Base-by-base conservation (phyloP, 2,329 filamentous ascomycete genomes). In the Drechslerella stenobrocha region DNA sequence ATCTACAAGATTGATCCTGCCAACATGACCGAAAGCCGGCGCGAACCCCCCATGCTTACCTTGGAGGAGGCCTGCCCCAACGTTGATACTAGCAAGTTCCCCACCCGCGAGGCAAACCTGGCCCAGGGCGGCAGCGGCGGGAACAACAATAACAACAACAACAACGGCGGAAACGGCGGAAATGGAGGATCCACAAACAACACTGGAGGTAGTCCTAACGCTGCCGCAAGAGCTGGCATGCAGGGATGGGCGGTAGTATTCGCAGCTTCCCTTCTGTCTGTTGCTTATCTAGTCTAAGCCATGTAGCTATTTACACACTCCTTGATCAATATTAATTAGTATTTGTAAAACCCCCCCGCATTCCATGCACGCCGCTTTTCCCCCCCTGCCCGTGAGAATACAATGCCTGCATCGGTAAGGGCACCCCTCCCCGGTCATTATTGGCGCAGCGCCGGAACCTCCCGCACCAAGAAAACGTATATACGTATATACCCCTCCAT, bases 1-100 rank as follows among this genome's bases (percentile, higher is more conserved):
- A 66, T 59, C 42, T 66, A 66, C 28, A 45, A 59, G 47, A 53
- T 50, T 44, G 61, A 67, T 13, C 24, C 50, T 1, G 13, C 13
- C 6, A 52, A 56, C 24, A 18, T 42, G 3, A 42, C 50, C 1
- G 20, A 26, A 11, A 9, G 18, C 28, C 35, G 32, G 20, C 30
- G 35, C 1, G 52, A 66, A 28, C 15, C 53, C 6, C 55, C 55
- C 2, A 55, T 60, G 63, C 2, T 59, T 1, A 50, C 24, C 3
- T 9, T 67, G 1, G 44, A 55, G 8, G 42, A 67, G 22, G 63
- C 55, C 1, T 67, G 63, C 40, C 63, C 63, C 2, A 48, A 28
- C 1, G 52, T 60, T 8, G 63, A 67, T 52, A 67, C 63, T 13
- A 46, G 44, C 18, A 28, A 32, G 8, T 67, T 44, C 40, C 55